A percentile compares a stretch with the other conserved stretches of the same genome.
These are phyloP conservation scores for Suillus sp. DNA, from an alignment of 768 basidiomycete species.

Conservation along the genomic window DNA sequence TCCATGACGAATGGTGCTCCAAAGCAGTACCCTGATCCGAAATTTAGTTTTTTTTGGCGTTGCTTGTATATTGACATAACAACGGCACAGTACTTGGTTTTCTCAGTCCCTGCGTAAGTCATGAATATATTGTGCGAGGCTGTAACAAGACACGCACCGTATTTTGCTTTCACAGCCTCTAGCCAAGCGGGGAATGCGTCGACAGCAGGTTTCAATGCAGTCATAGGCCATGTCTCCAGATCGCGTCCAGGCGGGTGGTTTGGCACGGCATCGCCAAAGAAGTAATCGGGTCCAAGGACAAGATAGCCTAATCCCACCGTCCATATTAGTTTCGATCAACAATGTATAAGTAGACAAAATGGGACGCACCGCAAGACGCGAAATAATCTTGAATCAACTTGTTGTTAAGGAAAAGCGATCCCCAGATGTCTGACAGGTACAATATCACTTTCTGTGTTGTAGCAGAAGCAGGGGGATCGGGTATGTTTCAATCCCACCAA, in stretches of 20 bases:
- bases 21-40: slow-evolving; percentile 52
- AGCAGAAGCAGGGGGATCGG: slow-evolving; percentile 40
- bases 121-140: background rate
- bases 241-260: slow-evolving; percentile 37
- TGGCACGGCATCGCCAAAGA: slow-evolving; percentile 50
- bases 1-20: slow-evolving; percentile 53
- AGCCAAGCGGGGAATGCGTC: slow-evolving; percentile 51
- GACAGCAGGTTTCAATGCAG: slow-evolving; percentile 34
- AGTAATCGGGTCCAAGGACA: slow-evolving; percentile 62
- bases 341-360: background rate
- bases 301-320: slow-evolving; percentile 45
- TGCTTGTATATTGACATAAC: slow-evolving; percentile 34
- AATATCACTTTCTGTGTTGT: slow-evolving; percentile 46
- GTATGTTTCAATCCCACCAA: slow-evolving; percentile 53
- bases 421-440: slow-evolving; percentile 59
- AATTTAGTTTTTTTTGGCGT: slow-evolving; percentile 1
- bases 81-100: slow-evolving; percentile 41
- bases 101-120: slow-evolving; percentile 25
- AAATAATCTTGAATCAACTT: slow-evolving; percentile 63
- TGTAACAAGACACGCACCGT: slow-evolving; percentile 37
- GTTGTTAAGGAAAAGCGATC: slow-evolving; percentile 56
- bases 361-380: slow-evolving; percentile 52
- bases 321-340: background rate
- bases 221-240: slow-evolving; percentile 41
- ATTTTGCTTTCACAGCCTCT: slow-evolving; percentile 45